phyloP scores from a whole-genome alignment of 805 yeast species.

The Wickerhamiella vanderwaltii region DNA sequence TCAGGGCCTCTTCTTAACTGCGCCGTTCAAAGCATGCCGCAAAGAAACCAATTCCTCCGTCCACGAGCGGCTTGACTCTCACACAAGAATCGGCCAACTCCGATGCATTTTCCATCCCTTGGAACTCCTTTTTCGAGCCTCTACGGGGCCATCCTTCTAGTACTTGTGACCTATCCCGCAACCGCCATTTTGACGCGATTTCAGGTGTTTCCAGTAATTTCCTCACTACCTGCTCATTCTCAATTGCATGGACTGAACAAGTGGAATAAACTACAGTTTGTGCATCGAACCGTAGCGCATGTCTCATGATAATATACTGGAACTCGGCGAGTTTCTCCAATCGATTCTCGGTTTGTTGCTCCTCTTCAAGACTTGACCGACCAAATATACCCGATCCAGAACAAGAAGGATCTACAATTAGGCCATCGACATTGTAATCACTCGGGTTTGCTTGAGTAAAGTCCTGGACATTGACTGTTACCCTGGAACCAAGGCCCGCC shows the following conservation, averaged over 20 bases:
- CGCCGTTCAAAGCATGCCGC: constrained; percentile 86
- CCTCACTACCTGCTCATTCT: constrained; percentile 84
- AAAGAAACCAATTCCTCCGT: constrained; percentile 98
- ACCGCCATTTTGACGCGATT: constrained; percentile 55
- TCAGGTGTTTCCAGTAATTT: constrained; percentile 56
- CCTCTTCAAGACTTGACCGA: constrained; percentile 28
- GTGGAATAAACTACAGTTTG: constrained; percentile 80
- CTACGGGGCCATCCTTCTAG: constrained; percentile 80
- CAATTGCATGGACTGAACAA: constrained; percentile 87
- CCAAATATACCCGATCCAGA: constrained; percentile 98
- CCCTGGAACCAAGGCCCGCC: constrained; percentile 51
- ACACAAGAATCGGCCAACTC: constrained; percentile 75
- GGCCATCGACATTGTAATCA: constrained; percentile 60
- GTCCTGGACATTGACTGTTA: constrained; percentile 39
- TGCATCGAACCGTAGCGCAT: constrained; percentile 66
- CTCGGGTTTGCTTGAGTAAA: constrained; percentile 49
- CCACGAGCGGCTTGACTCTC: constrained; percentile 70
- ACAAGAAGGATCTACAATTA: constrained; percentile 92
- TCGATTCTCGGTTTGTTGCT: constrained; percentile 33
- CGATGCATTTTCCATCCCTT: constrained; percentile 31
- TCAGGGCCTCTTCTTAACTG: too few relatives aligned
- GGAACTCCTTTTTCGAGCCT: constrained; percentile 64
- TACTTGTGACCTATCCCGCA: constrained; percentile 47
- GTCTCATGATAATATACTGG: constrained; percentile 78
- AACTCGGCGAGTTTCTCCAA: constrained; percentile 67